Evolutionary conservation across 495 filamentous ascomycete genomes (phyloP), one percentile per base, ranked within the genome.

Genomic region (Annulohypoxylon bovei): DNA sequence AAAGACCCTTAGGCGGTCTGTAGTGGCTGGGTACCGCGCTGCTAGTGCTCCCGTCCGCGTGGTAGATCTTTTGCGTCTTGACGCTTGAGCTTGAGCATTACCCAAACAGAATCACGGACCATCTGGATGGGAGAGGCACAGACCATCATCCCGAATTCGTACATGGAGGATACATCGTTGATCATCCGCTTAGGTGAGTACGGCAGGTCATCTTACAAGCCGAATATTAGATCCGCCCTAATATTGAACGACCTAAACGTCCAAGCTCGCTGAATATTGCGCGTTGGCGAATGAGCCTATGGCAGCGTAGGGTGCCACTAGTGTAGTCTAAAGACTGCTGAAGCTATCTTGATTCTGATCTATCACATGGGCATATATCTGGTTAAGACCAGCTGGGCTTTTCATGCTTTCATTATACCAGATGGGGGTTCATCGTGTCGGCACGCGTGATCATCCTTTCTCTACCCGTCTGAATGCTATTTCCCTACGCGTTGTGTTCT

Each of bases 41-140:
- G 55, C 27, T 68, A 72, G 69, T 72, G 69, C 39, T 72, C 54
- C 69, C 64, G 69, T 58, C 28, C 58, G 57, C 44, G 37, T 64
- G 64, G 69, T 68, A 67, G 69, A 72, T 67, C 69, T 59, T 60
- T 32, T 33, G 49, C 25, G 49, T 53, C 49, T 33, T 50, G 39
- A 30, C 64, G 14, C 52, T 59, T 50, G 33, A 42, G 16, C 56
- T 56, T 71, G 53, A 56, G 49, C 42, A 60, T 62, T 56, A 37
- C 62, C 50, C 54, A 59, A 63, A 59, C 35, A 35, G 23, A 55
- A 33, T 62, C 65, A 28, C 59, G 49, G 55, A 60, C 61, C 65
- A 27, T 50, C 47, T 53, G 28, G 47, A 42, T 65, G 64, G 65
- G 70, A 68, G 25, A 68, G 65, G 60, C 65, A 68, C 70, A 72